These are phyloP conservation scores for Mycena sp. DNA, from an alignment of 1,284 basidiomycete species.

Conservation along the genomic window DNA sequence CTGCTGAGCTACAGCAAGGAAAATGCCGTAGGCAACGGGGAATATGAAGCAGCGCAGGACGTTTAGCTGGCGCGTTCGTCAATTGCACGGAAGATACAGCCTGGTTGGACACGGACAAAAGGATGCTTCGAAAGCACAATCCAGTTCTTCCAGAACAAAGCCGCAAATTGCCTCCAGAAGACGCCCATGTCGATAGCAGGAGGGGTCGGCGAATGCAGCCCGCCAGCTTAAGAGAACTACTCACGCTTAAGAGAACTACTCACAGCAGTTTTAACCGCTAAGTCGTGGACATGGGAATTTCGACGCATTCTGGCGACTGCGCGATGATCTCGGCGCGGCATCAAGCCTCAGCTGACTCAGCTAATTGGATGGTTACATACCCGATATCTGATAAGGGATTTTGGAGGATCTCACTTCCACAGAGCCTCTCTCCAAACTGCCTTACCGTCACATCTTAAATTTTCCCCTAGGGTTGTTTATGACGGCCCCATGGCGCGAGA, in stretches of 20 bases:
- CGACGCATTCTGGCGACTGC: not conserved
- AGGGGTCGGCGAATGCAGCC: no score
- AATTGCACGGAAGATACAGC: slow-evolving; percentile 44
- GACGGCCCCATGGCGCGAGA: no score
- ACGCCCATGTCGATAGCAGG: slow-evolving; percentile 37
- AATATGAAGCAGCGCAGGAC: slow-evolving; percentile 72
- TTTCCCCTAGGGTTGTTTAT: no score
- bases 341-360: no score
- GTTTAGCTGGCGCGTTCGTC: slow-evolving; percentile 57
- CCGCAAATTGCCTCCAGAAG: slow-evolving; percentile 71
- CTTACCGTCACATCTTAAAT: no score
- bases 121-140: slow-evolving; percentile 72
- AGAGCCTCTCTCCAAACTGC: no score
- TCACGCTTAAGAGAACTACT: not conserved
- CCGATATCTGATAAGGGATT: no score
- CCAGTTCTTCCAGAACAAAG: slow-evolving; percentile 81
- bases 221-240: not conserved
- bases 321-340: no score
- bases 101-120: no score
- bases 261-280: not conserved
- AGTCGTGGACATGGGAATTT: slow-evolving; percentile 4
- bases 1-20: slow-evolving; percentile 70
- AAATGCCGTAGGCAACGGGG: slow-evolving; percentile 75
- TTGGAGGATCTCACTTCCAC: no score
- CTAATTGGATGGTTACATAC: no score